A percentile compares a stretch with the other conserved stretches of the same genome.
Conservation (phyloP, 306 rosid species). For the Rosa multiflora region DNA sequence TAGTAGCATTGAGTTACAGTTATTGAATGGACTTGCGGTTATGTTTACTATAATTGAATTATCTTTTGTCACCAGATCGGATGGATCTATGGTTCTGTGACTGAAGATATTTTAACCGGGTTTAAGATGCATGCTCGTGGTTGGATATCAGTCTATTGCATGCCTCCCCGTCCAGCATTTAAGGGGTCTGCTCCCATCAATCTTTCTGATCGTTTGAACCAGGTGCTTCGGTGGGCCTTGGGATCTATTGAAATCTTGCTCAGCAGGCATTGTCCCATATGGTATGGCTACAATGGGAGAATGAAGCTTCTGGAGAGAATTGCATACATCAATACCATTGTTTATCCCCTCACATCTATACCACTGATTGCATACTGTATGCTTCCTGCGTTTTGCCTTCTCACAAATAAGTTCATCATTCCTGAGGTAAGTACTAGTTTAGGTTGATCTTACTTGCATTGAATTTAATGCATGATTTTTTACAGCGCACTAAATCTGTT, state of each 20-base stretch:
- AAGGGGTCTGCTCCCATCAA: constrained; percentile 99
- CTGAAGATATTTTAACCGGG: constrained; percentile 99
- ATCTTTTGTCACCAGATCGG: constrained; percentile 68
- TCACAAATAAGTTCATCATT: constrained; percentile 91
- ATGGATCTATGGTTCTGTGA: constrained; percentile 99
- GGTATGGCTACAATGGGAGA: constrained; percentile 97
- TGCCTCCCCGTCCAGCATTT: constrained; percentile 98
- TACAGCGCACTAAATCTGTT: neutral
- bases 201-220: constrained; percentile 98
- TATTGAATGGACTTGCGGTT: neutral
- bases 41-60: neutral
- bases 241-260: constrained; percentile 97
- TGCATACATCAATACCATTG: constrained; percentile 94
- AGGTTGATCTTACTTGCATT: neutral
- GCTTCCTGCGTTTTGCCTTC: constrained; percentile 96
- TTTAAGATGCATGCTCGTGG: constrained; percentile 99
- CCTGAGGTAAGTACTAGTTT: constrained; percentile 67
- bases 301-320: constrained; percentile 73
- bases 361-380: constrained; percentile 86
- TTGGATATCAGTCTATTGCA: constrained; percentile 95
- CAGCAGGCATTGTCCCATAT: constrained; percentile 98
- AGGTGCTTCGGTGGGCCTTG: constrained; percentile 99
- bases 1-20: neutral
- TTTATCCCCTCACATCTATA: constrained; percentile 91
- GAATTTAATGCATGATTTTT: neutral